Percentiles rank a stretch among this genome's conserved stretches.
phyloP scores from a whole-genome alignment of 768 basidiomycete genomes.

The Leccinellum albellum region DNA sequence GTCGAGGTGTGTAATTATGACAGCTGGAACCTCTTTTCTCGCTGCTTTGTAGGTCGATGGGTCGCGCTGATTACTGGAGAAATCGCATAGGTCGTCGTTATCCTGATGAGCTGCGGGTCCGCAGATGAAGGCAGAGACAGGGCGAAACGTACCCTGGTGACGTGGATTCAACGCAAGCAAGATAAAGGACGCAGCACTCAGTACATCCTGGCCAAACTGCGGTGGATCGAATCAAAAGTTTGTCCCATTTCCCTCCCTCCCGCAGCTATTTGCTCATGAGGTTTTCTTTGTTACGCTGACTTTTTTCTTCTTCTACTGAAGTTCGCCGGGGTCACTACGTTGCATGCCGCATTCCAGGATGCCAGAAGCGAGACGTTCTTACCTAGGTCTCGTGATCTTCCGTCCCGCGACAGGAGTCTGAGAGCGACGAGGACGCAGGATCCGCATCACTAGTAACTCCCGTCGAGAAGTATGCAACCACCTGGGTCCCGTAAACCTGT shows the following conservation, averaged over 20 bases:
- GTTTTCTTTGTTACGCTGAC: neutral
- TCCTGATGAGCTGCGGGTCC: conserved; percentile 7
- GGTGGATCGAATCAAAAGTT: conserved; percentile 27
- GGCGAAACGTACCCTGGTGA: conserved; percentile 28
- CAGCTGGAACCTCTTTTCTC: neutral
- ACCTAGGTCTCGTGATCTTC: conserved; percentile 25
- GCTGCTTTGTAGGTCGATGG: neutral
- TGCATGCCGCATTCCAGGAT: conserved; percentile 30
- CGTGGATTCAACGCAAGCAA: conserved; percentile 29
- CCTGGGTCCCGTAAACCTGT: neutral
- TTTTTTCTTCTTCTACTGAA: neutral
- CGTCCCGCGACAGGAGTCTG: conserved; percentile 4
- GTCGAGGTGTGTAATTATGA: conserved; percentile 20
- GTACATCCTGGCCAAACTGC: conserved; percentile 27
- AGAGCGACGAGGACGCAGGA: neutral
- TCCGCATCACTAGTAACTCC: neutral
- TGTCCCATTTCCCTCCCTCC: neutral
- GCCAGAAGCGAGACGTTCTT: conserved; percentile 29
- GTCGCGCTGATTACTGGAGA: neutral
- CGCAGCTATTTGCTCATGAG: neutral
- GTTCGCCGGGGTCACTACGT: conserved; percentile 28
- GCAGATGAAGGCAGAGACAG: conserved; percentile 29
- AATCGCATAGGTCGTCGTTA: conserved; percentile 25
- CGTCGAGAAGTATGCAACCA: neutral
- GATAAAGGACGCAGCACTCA: conserved; percentile 25